Conservation (phyloP, 1,284 basidiomycete genomes). For the Malassezia equina region DNA sequence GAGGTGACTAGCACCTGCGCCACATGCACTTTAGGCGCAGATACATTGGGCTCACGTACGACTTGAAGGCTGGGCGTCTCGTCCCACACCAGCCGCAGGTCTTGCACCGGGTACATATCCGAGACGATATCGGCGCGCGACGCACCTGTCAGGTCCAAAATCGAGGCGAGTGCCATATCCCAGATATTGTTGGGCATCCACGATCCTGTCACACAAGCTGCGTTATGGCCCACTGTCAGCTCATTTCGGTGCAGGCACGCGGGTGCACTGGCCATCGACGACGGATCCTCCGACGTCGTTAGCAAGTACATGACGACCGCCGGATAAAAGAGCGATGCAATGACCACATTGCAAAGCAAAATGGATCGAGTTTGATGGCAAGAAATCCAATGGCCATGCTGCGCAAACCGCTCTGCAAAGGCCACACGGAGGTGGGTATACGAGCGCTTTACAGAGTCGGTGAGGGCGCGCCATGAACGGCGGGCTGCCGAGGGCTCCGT, state of each 20-base stretch:
- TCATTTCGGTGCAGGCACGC: slow-evolving; percentile 10
- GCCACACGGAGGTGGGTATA: not conserved
- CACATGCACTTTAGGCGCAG: slow-evolving; percentile 19
- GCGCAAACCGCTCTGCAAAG: slow-evolving; percentile 7
- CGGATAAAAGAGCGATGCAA: slow-evolving; percentile 75
- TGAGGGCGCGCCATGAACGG: not conserved
- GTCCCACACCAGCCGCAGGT: slow-evolving; percentile 44
- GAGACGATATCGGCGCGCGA: not conserved
- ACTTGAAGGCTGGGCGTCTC: slow-evolving; percentile 23
- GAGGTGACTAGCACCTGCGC: slow-evolving; percentile 44
- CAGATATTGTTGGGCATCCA: slow-evolving; percentile 13
- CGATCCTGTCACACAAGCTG: slow-evolving; percentile 6
- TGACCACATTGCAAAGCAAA: slow-evolving; percentile 82
- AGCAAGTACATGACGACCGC: slow-evolving; percentile 44
- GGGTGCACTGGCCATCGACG: not conserved
- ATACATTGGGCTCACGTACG: slow-evolving; percentile 4
- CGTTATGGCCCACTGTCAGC: not conserved
- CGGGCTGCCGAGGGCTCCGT: not conserved
- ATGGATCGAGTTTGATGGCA: slow-evolving; percentile 80
- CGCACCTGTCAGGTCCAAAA: slow-evolving; percentile 9
- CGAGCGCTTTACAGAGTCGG: not conserved
- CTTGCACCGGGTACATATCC: slow-evolving; percentile 21
- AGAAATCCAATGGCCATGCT: slow-evolving; percentile 38
- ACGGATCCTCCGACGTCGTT: slow-evolving; percentile 14
- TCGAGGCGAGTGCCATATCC: slow-evolving; percentile 7